phyloP scores from a whole-genome alignment of 2,329 filamentous ascomycete species.

The Epichloe brachyelytri region DNA sequence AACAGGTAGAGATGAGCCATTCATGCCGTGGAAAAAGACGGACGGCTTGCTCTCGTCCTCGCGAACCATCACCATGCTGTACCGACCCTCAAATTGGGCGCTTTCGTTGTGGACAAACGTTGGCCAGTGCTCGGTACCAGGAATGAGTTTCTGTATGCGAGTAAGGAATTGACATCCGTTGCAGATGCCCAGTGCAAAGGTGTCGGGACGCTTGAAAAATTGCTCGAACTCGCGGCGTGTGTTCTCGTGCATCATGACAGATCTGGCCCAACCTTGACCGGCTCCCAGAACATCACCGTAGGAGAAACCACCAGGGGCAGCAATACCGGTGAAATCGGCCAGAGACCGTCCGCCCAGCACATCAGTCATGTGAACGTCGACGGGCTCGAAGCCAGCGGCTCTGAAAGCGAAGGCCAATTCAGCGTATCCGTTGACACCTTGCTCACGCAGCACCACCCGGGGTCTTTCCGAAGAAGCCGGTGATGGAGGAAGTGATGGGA shows the following conservation, averaged over 20 bases:
- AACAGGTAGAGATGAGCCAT: conserved; percentile 68
- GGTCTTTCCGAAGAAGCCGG: conserved; percentile 39
- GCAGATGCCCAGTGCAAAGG: conserved; percentile 87
- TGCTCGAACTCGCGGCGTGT: conserved; percentile 62
- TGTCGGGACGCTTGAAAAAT: conserved; percentile 82
- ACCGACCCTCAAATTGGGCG: conserved; percentile 82
- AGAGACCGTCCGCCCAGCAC: conserved; percentile 71
- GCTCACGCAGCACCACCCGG: conserved; percentile 86
- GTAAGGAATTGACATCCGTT: conserved; percentile 96
- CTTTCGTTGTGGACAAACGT: conserved; percentile 74
- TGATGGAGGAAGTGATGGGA: conserved; percentile 38
- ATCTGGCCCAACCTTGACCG: conserved; percentile 94
- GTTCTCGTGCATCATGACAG: conserved; percentile 72
- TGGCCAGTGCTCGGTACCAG: conserved; percentile 73
- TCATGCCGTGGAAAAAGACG: conserved; percentile 89
- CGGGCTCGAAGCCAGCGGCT: conserved; percentile 75
- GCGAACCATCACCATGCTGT: conserved; percentile 66
- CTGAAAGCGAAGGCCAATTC: conserved; percentile 97
- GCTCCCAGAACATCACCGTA: conserved; percentile 80
- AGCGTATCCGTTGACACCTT: conserved; percentile 90
- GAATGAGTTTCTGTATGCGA: conserved; percentile 65
- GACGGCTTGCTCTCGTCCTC: conserved; percentile 46
- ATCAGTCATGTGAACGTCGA: conserved; percentile 96
- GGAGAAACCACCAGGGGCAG: conserved; percentile 93
- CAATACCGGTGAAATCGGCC: conserved; percentile 71